phyloP scores from a whole-genome alignment of 1,139 yeast species.

The Zygosaccharomyces sapae region DNA sequence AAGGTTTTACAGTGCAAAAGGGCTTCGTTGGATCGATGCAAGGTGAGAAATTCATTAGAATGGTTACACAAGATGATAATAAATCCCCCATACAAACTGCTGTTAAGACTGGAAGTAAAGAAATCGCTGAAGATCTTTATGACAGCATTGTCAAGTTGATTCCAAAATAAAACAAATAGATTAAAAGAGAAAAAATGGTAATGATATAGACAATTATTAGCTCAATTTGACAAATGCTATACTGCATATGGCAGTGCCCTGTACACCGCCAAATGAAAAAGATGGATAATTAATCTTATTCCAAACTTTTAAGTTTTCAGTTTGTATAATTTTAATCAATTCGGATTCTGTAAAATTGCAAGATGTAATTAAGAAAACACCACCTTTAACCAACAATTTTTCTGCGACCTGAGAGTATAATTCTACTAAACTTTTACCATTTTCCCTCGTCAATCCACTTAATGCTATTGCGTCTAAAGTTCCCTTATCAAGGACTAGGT shows the following conservation, averaged over 20 bases:
- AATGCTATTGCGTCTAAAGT: slow-evolving; percentile 95
- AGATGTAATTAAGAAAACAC: slow-evolving; percentile 77
- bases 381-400: slow-evolving; percentile 50
- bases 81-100: slow-evolving; percentile 79
- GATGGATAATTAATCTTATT: slow-evolving; percentile 68
- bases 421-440: slow-evolving; percentile 41
- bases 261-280: slow-evolving; percentile 81
- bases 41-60: slow-evolving; percentile 73
- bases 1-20: slow-evolving; percentile 55
- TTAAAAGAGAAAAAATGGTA: neutral
- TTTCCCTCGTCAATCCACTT: slow-evolving; percentile 52
- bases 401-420: slow-evolving; percentile 61
- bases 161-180: slow-evolving; percentile 15
- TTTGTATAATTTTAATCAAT: slow-evolving; percentile 50
- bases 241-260: slow-evolving; percentile 84
- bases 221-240: slow-evolving; percentile 59
- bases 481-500: slow-evolving; percentile 84
- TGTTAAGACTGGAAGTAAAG: slow-evolving; percentile 61
- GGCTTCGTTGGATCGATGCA: slow-evolving; percentile 86
- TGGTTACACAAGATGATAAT: slow-evolving; percentile 52
- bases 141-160: slow-evolving; percentile 44
- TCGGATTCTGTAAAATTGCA: slow-evolving; percentile 90
- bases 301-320: slow-evolving; percentile 50
- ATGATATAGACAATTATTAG: slow-evolving; percentile 5
- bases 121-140: slow-evolving; percentile 53